Base-by-base conservation (phyloP, 441 rosid genomes). In the Mallotus japonicus region DNA sequence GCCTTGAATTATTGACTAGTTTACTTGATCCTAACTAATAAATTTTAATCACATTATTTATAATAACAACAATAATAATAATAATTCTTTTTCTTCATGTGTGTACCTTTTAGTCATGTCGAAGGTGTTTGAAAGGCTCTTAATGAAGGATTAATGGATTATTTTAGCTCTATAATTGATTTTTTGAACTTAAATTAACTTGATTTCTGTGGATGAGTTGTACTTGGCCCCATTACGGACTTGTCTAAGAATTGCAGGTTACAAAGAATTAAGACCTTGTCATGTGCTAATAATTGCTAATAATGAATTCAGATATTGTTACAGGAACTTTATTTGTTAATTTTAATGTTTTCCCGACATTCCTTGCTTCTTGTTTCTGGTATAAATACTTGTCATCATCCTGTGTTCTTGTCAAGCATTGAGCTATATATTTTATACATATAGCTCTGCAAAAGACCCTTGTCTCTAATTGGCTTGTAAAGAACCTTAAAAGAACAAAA, bases 161-260 rank as follows among this genome's bases (percentile, higher is more conserved):
- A 72, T 75, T 76, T 68, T 71, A 77, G 28, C 46, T 47, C n/a
- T 67, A 76, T 79, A 40, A 75, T 68, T 75, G 70, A 3, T 50
- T 63, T 6, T 3, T 0, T 37, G 6, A 37, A 37, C 40, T 4
- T 37, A 37, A 37, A 0, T 0, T 50, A 64, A 62, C 68, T 34
- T 58, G 40, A 69, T 82, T 71, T 79, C 69, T 13, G 46, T 16
- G 14, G 55, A 77, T 79, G 84, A 82, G 92, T 72, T 88, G 89
- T 86, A 72, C 82, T 49, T 56, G 75, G 75, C 68, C 73, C 82
- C 77, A 70, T 71, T 42, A 55, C 70, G 76, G 59, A 56, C 61
- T 66, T 16, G 58, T 72, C 44, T 4, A 16, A 67, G 67, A 62
- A 37, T 37, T 37, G 40, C 40, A 37, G 66, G 69, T 62, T 75